Evolutionary conservation across 495 filamentous ascomycete genomes (phyloP), one percentile per base, ranked within the genome.

Genomic region (Aspergillus olivimuriae): DNA sequence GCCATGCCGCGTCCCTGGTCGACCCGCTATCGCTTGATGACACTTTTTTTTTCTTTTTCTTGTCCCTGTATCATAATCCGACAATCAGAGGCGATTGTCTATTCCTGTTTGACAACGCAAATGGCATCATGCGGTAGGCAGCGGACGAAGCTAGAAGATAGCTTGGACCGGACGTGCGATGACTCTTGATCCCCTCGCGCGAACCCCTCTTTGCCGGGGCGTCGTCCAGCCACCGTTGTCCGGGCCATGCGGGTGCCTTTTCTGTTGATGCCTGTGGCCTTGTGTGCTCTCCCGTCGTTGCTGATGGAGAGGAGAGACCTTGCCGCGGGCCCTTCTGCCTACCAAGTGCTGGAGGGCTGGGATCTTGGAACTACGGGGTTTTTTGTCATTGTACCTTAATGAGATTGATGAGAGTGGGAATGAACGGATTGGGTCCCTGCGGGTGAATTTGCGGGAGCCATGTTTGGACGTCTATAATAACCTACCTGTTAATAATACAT

Each of bases 1-100:
- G 64, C 63, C 63, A 63, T 58, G 43, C 58, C 61, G 56, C 50
- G 57, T 57, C 56, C 41, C 37, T 36, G 11, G 21, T 39, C 45
- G 50, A 49, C 46, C 38, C 39, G 56, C 43, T 51, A 56, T 44
- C 35, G 46, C 56, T 48, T 30, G 22, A 41, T 40, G 23, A 14
- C 32, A 22, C 16, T 41, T 20, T 41, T 24, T 41, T 8, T 34
- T 18, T 39, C 10, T 46, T 26, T 21, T 46, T 26, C n/a, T 34
- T 26, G 34, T 22, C 26, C 45, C 14, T 32, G 39, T 24, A 24
- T 10, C 18, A 10, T 23, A 9, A 26, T 18, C 17, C n/a, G 8
- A 34, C 16, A 9, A n/a, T n/a, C n/a, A n/a, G n/a, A n/a, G n/a
- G n/a, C n/a, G n/a, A n/a, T n/a, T n/a, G n/a, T n/a, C n/a, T n/a